Percentiles rank a stretch among this genome's conserved stretches.
phyloP scores from a whole-genome alignment of 2,329 filamentous ascomycete species.

The Neonectria coccinea region DNA sequence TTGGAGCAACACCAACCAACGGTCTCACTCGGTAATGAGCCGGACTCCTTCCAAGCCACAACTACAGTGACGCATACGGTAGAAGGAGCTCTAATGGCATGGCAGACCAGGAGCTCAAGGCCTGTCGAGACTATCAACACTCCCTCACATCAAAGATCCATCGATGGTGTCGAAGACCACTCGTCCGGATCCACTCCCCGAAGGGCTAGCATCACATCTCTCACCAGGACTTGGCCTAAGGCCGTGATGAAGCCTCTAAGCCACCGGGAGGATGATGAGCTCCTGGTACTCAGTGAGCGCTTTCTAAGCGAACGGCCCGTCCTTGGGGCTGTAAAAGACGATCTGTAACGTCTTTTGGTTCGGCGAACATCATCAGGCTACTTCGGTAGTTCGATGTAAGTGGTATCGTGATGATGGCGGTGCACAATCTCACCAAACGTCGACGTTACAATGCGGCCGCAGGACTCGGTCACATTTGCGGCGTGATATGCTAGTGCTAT shows the following conservation, averaged over 20 bases:
- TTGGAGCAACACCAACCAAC: constrained; percentile 9
- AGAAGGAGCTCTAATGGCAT: background rate
- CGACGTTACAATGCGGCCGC: background rate
- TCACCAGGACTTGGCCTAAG: background rate
- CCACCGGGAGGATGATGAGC: constrained; percentile 3
- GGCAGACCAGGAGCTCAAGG: background rate
- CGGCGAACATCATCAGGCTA: constrained; percentile 3
- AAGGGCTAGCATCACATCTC: background rate
- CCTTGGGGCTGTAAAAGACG: constrained; percentile 21
- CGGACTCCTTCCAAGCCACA: constrained; percentile 12
- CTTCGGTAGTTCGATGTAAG: background rate
- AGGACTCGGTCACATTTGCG: no score
- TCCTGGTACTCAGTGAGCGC: background rate
- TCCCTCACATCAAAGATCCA: background rate
- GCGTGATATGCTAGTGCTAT: background rate
- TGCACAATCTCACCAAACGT: background rate
- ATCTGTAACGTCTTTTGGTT: constrained; percentile 3
- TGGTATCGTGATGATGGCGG: background rate
- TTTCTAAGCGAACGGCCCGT: constrained; percentile 10
- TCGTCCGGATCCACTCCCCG: background rate
- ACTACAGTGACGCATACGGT: background rate
- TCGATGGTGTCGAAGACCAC: background rate
- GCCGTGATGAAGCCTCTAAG: constrained; percentile 15
- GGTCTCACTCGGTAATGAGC: constrained; percentile 8
- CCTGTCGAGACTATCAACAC: constrained; percentile 8